phyloP scores from a whole-genome alignment of 2,329 filamentous ascomycete genomes.

The Trichoderma atrobrunneum region DNA sequence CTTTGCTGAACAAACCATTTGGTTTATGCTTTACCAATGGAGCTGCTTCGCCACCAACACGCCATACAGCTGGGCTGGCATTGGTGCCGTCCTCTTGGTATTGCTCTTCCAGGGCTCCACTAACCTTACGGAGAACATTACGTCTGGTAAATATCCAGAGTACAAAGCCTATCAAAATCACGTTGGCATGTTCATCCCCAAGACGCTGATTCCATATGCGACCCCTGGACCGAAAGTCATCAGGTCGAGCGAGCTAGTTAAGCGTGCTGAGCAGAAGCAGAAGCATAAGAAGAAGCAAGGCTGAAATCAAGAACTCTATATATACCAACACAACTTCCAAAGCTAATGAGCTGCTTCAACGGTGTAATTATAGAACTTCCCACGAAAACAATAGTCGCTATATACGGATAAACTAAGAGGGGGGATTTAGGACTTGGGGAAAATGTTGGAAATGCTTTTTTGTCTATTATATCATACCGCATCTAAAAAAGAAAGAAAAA shows the following conservation, averaged over 20 bases:
- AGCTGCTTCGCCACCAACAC: slow-evolving; percentile 69
- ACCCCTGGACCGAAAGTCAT: slow-evolving; percentile 46
- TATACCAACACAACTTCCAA: slow-evolving; percentile 15
- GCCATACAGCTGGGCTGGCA: slow-evolving; percentile 73
- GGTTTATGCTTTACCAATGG: slow-evolving; percentile 88
- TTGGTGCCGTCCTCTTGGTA: slow-evolving; percentile 68
- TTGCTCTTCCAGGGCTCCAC: slow-evolving; percentile 88
- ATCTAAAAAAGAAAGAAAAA: slow-evolving; percentile 11
- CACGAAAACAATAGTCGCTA: neutral
- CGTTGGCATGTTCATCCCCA: slow-evolving; percentile 82
- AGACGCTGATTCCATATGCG: slow-evolving; percentile 43
- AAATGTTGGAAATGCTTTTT: neutral
- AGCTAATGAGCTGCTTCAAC: neutral
- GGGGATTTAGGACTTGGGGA: neutral
- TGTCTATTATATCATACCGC: slow-evolving; percentile 5
- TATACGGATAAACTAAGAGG: neutral
- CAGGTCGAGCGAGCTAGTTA: slow-evolving; percentile 49
- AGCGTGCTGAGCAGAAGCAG: slow-evolving; percentile 39
- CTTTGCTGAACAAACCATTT: slow-evolving; percentile 84
- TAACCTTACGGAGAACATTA: slow-evolving; percentile 80
- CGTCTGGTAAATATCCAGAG: slow-evolving; percentile 78
- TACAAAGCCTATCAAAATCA: slow-evolving; percentile 80
- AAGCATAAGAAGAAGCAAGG: slow-evolving; percentile 39
- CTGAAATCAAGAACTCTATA: slow-evolving; percentile 26
- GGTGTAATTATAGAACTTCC: neutral